Conservation (phyloP, 2,329 filamentous ascomycete genomes). For the Scedosporium minutisporum region DNA sequence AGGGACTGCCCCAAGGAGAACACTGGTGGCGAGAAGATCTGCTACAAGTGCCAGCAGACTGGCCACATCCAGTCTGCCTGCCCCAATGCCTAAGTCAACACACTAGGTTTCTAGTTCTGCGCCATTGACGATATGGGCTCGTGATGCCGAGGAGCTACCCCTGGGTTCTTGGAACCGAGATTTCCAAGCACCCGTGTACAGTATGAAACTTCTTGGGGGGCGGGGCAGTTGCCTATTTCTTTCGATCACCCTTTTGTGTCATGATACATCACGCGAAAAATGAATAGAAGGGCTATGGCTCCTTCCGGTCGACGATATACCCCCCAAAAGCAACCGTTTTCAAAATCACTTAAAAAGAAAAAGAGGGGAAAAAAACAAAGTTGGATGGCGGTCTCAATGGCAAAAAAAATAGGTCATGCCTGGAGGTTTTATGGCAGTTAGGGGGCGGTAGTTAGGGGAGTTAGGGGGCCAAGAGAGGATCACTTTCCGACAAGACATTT, state of each 20-base stretch:
- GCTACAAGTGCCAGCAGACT: constrained; percentile 84
- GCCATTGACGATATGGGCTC: not conserved
- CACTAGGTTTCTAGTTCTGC: not conserved
- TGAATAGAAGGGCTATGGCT: not conserved
- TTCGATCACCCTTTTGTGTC: constrained; percentile 2
- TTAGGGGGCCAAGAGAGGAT: constrained; percentile 8
- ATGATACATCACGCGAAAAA: constrained; percentile 6
- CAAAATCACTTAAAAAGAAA: not conserved
- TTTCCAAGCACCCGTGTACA: constrained; percentile 7
- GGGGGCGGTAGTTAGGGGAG: not conserved
- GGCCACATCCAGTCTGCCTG: constrained; percentile 92
- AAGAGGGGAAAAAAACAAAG: not conserved
- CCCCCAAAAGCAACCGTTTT: not conserved
- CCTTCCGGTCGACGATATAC: constrained; percentile 2
- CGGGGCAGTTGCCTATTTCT: not conserved
- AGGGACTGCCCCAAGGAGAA: constrained; percentile 94
- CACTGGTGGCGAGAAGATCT: constrained; percentile 80
- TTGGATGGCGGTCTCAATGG: constrained; percentile 5
- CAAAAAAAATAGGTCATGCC: constrained; percentile 1
- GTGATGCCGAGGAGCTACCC: not conserved
- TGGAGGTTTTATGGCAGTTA: constrained; percentile 7
- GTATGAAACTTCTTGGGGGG: constrained; percentile 4
- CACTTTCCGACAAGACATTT: constrained; percentile 2
- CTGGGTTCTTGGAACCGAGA: constrained; percentile 1
- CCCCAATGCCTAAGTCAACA: constrained; percentile 61